Evolutionary conservation across 371 early-diverging fungal species (phyloP).

Genomic region (Mucor indicus): DNA sequence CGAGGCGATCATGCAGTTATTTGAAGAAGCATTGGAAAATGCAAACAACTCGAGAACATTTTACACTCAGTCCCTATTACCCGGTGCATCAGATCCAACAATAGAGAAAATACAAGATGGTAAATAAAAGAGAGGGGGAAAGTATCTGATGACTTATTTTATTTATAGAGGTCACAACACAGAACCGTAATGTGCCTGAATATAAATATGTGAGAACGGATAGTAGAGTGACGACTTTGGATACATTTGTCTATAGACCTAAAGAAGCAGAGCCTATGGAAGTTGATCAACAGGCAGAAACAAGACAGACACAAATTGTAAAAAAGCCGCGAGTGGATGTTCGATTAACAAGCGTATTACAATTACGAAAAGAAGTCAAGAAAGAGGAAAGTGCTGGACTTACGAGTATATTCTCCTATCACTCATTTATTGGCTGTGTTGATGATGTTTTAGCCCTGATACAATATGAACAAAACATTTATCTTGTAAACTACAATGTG

Average conservation of each 20-base stretch:
- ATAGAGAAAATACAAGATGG: neutral
- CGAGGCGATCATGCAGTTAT: slow-evolving; percentile 56
- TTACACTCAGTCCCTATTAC: slow-evolving; percentile 47
- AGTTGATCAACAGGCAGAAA: slow-evolving; percentile 1
- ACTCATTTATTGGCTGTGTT: slow-evolving; percentile 89
- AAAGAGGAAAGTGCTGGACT: slow-evolving; percentile 60
- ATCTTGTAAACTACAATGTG: slow-evolving; percentile 73
- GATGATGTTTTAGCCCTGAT: slow-evolving; percentile 73
- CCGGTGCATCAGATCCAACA: slow-evolving; percentile 20
- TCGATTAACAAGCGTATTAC: slow-evolving; percentile 70
- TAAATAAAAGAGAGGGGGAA: neutral
- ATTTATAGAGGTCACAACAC: neutral
- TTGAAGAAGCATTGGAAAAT: slow-evolving; percentile 53
- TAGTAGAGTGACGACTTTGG: slow-evolving; percentile 64
- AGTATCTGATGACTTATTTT: too few relatives aligned
- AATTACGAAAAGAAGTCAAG: slow-evolving; percentile 71
- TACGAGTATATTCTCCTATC: slow-evolving; percentile 70
- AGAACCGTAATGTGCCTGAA: slow-evolving; percentile 22
- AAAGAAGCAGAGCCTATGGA: neutral
- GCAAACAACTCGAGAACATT: slow-evolving; percentile 54
- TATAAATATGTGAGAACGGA: slow-evolving; percentile 81
- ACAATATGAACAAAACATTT: slow-evolving; percentile 81
- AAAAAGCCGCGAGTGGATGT: slow-evolving; percentile 59
- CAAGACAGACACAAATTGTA: slow-evolving; percentile 1
- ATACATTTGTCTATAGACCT: slow-evolving; percentile 44